phyloP scores from a whole-genome alignment of 768 basidiomycete species.

The Lactarius sp. region DNA sequence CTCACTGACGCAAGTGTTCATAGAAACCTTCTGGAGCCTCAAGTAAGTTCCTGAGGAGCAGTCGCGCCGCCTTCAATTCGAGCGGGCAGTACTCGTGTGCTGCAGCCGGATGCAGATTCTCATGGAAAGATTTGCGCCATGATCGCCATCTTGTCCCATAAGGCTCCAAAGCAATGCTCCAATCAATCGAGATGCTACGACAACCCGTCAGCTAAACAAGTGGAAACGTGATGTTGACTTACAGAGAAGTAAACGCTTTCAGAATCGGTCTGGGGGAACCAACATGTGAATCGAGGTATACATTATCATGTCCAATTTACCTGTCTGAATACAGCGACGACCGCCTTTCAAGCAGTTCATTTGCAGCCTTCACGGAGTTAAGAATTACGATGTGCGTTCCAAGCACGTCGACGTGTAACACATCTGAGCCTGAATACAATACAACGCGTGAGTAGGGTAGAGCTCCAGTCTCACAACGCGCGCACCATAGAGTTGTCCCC shows the following conservation, averaged over 20 bases:
- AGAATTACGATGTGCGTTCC: conserved; percentile 26
- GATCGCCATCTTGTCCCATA: conserved; percentile 41
- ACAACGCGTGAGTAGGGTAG: neutral
- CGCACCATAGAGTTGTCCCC: conserved; percentile 24
- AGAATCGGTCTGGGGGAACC: conserved; percentile 4
- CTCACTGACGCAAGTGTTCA: conserved; percentile 37
- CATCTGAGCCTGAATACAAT: conserved; percentile 17
- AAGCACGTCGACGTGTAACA: conserved; percentile 26
- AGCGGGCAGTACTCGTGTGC: conserved; percentile 21
- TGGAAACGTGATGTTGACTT: neutral
- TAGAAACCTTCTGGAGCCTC: conserved; percentile 38
- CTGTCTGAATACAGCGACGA: conserved; percentile 25
- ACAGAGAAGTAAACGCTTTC: conserved; percentile 6
- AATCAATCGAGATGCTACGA: conserved; percentile 40
- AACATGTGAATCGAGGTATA: neutral
- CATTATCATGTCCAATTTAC: neutral
- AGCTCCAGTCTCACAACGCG: neutral
- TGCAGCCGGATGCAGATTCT: conserved; percentile 38
- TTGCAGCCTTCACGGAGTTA: conserved; percentile 26
- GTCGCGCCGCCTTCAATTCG: conserved; percentile 26
- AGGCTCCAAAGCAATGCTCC: conserved; percentile 38
- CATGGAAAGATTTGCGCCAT: conserved; percentile 39
- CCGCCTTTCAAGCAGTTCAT: conserved; percentile 30
- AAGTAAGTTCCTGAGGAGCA: conserved; percentile 33
- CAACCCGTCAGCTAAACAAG: neutral